Conservation (phyloP, 306 rosid genomes). For the Quercus robur region DNA sequence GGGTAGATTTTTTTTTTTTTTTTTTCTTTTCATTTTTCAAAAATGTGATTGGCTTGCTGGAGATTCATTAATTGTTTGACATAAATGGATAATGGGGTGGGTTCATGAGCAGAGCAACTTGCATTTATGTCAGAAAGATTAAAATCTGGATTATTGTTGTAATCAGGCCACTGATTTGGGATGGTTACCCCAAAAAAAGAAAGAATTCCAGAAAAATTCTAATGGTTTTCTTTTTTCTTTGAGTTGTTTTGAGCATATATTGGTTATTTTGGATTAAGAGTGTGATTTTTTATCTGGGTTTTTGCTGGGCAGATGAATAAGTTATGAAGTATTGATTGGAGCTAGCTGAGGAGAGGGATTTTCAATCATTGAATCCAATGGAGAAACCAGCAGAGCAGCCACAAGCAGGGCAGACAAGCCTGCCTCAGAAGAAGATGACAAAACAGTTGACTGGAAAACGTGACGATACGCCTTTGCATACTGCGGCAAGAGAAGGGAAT, state of each 20-base stretch:
- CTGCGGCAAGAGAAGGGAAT: constrained; percentile 78
- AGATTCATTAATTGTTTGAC: neutral
- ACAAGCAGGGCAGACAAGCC: constrained; percentile 32
- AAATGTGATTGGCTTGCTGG: neutral
- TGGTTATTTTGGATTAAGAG: constrained; percentile 26
- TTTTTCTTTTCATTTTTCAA: neutral
- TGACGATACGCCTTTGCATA: constrained; percentile 76
- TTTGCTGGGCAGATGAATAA: constrained; percentile 34
- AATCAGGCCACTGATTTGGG: constrained; percentile 37
- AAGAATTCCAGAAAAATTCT: constrained; percentile 22
- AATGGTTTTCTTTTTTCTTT: constrained; percentile 13
- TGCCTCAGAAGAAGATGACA: constrained; percentile 71
- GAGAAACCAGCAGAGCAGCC: constrained; percentile 28
- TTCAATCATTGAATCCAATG: constrained; percentile 33
- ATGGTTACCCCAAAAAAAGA: neutral
- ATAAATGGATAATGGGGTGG: neutral
- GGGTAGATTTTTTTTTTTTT: neutral
- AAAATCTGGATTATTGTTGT: constrained; percentile 16
- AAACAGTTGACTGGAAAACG: constrained; percentile 91
- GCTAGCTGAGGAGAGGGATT: constrained; percentile 5
- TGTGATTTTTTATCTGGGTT: constrained; percentile 46
- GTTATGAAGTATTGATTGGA: constrained; percentile 15
- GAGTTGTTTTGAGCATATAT: constrained; percentile 26
- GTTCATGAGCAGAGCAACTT: neutral
- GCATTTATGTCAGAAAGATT: constrained; percentile 17